Evolutionary conservation across 2,329 filamentous ascomycete genomes (phyloP), one percentile per base, ranked within the genome.

Genomic region (Parascedosporium putredinis): DNA sequence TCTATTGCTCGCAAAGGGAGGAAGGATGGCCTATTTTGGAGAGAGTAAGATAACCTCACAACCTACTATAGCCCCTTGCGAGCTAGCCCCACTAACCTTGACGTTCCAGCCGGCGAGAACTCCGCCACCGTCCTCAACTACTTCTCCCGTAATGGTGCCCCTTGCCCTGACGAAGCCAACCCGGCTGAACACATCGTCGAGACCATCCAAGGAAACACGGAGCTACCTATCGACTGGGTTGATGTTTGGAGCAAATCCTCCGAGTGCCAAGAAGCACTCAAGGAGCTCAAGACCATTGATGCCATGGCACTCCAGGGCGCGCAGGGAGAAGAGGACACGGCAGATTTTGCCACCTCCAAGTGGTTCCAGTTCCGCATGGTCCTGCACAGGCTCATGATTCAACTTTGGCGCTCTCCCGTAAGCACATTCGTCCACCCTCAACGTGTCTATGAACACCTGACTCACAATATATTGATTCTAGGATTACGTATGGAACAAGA

Each of bases 231-330:
- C 14, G 58, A 60, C 42, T 60, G 58, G 59, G 53, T 54, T 12
- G 70, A 84, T 38, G 75, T 84, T 55, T 87, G 83, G 83, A 68
- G 70, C 44, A 72, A 74, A 33, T 85, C 81, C 0, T 64, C 75
- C 2, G 72, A 84, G 55, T 74, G 77, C 53, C 22, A 51, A 3
- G 62, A 67, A 4, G 60, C 67, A 2, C 64, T 83, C 16, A 60
- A 79, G 2, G 62, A 72, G 14, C 48, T 60, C 22, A 53, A 55
- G 14, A 22, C 66, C 66, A 22, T 48, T 9, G 25, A 40, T 16
- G 24, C 46, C 20, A 24, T 38, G 33, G 33, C 25, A 4, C 33
- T 29, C 16, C 6, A 24, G 9, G 18, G 20, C 8, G 33, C 25
- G 22, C 22, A 7, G 12, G 46, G 24, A 3, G 38, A 33, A 10